Evolutionary conservation across 345 rosid genomes (phyloP), one percentile per base, ranked within the genome.

Genomic region (Eucalyptus sp.): DNA sequence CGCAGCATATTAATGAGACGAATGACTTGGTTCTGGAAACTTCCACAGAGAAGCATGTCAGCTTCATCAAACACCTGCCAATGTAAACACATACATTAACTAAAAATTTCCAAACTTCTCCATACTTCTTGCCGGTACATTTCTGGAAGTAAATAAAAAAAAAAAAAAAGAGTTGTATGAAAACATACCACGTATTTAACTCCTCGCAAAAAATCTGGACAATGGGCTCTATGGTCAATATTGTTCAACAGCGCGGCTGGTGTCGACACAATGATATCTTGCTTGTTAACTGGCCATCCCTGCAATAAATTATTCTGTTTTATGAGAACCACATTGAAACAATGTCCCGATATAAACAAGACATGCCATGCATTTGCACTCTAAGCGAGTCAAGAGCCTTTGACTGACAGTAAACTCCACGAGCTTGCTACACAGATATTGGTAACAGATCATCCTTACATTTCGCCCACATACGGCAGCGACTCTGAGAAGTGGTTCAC

Each of bases 1-100:
- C 97, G 96, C n/a, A 97, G 87, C 97, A 97, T 94, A 91, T 96
- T 92, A 68, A 95, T 91, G 58, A 97, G 94, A 90, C 98, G 97
- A 80, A 95, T 92, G 87, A 96, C 96, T 90, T 96, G 98, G 93
- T 96, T 96, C 93, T 95, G 96, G 90, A 98, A 98, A 91, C 98
- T 92, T 87, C 99, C 98, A 37, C 96, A 93, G 41, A 98, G 95
- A 91, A 98, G 99, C 99, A 98, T 95, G 90, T 97, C 99, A 46
- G 99, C 99, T 93, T 97, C 99, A 94, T 97, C 99, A 89, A 97
- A 95, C 46, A 97, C 99, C 98, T 97, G 92, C 89, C 91, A 91
- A 88, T 86, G 43, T 89, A 86, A 86, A 86, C 14, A 54, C 60
- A 85, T 20, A 50, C 49, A 81, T 33, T 31, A 18, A 85, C 37